Conservation (phyloP, 2,329 filamentous ascomycete genomes). For the Neonectria punicea region DNA sequence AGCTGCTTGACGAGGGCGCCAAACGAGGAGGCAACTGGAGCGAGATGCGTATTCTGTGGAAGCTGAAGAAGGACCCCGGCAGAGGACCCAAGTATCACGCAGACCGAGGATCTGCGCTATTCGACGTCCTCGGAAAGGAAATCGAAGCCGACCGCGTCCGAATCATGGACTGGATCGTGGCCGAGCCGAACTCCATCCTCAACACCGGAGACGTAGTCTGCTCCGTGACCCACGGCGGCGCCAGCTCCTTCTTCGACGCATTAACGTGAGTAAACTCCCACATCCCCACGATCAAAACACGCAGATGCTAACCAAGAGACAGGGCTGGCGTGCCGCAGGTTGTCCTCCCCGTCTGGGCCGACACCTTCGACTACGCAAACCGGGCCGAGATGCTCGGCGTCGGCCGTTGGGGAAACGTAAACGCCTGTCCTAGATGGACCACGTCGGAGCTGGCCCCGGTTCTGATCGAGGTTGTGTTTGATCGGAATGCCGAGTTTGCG, state of each 20-base stretch:
- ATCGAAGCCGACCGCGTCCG: slow-evolving; percentile 8
- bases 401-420: slow-evolving; percentile 21
- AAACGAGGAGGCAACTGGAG: background rate
- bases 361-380: slow-evolving; percentile 25
- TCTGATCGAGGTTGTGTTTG: slow-evolving; percentile 10
- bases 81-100: slow-evolving; percentile 5
- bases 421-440: slow-evolving; percentile 12
- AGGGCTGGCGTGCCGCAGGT: slow-evolving; percentile 24
- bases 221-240: slow-evolving; percentile 23
- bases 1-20: background rate
- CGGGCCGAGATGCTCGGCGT: slow-evolving; percentile 16
- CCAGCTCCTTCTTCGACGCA: slow-evolving; percentile 16
- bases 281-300: background rate
- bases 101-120: background rate
- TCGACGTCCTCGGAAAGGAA: background rate
- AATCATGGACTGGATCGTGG: slow-evolving; percentile 13
- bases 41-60: slow-evolving; percentile 12
- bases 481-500: background rate
- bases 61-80: slow-evolving; percentile 4
- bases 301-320: background rate
- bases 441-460: background rate
- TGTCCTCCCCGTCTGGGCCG: slow-evolving; percentile 20
- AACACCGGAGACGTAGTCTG: slow-evolving; percentile 19
- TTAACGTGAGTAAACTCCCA: slow-evolving; percentile 1
- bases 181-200: slow-evolving; percentile 21